A percentile compares a stretch with the other conserved stretches of the same genome.
phyloP scores from a whole-genome alignment of 2,329 filamentous ascomycete genomes.

The Sporothrix mexicana region DNA sequence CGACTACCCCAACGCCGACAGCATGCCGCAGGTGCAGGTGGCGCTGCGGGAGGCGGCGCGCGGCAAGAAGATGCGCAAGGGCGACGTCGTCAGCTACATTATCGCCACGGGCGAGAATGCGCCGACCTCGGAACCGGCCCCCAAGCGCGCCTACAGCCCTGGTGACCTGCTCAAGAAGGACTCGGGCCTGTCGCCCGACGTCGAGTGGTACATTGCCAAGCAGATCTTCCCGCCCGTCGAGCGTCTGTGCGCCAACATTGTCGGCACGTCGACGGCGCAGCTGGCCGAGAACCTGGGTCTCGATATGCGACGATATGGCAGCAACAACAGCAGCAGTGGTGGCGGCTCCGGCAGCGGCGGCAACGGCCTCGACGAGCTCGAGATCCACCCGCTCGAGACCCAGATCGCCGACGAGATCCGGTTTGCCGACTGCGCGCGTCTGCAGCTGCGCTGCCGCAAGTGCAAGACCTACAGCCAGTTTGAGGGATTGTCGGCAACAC shows the following conservation, averaged over 20 bases:
- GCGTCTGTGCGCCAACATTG: constrained; percentile 94
- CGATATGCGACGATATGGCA: constrained; percentile 80
- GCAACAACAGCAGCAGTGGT: constrained; percentile 43
- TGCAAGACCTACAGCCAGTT: constrained; percentile 78
- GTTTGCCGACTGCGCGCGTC: constrained; percentile 78
- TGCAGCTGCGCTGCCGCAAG: constrained; percentile 78
- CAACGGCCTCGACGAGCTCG: constrained; percentile 59
- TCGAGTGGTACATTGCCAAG: constrained; percentile 98
- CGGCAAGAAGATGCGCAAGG: constrained; percentile 86
- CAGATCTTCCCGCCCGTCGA: constrained; percentile 98
- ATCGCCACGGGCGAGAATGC: constrained; percentile 69
- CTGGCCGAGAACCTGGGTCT: constrained; percentile 93
- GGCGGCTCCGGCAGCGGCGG: constrained; percentile 57
- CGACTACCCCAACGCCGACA: constrained; percentile 92
- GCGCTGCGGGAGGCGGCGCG: constrained; percentile 85
- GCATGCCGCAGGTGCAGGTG: constrained; percentile 97
- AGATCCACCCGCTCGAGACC: constrained; percentile 90
- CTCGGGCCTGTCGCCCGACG: constrained; percentile 78
- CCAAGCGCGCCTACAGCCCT: constrained; percentile 87
- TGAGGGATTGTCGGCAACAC: constrained; percentile 69
- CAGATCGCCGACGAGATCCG: constrained; percentile 91
- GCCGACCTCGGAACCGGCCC: constrained; percentile 65
- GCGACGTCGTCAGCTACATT: constrained; percentile 96
- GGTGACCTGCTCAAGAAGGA: constrained; percentile 83
- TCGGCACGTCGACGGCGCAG: constrained; percentile 86